A percentile compares a stretch with the other conserved stretches of the same genome.
Conservation (phyloP, 2,329 filamentous ascomycete species). For the Botrytis sinoallii region DNA sequence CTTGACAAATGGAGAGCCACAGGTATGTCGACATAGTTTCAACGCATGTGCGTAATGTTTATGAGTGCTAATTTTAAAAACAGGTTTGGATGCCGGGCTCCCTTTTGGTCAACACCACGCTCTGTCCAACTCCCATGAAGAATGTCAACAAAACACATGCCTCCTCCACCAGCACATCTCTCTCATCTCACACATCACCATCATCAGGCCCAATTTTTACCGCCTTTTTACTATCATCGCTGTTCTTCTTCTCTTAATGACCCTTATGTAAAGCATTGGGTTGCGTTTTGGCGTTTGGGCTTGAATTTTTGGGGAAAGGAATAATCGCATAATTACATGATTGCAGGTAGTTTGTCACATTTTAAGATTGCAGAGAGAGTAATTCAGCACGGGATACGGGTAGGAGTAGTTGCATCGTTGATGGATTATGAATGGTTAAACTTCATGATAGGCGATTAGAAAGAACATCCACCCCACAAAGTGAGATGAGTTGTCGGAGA, state of each 20-base stretch:
- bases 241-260: conserved; percentile 2
- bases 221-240: not conserved
- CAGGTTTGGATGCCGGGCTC: conserved; percentile 15
- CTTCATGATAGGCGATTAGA: not conserved
- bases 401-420: not conserved
- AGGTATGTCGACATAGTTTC: conserved; percentile 4
- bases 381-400: not conserved
- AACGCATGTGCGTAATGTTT: not conserved
- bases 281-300: conserved; percentile 12
- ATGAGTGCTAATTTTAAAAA: not conserved
- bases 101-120: conserved; percentile 19
- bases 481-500: not conserved
- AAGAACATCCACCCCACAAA: not conserved
- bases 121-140: conserved; percentile 16
- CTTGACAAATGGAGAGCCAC: conserved; percentile 2
- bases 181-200: conserved; percentile 2
- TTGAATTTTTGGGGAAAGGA: not conserved
- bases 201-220: not conserved
- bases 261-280: conserved; percentile 7
- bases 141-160: conserved; percentile 18
- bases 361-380: not conserved
- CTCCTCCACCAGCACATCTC: not conserved
- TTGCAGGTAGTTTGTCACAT: not conserved
- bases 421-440: not conserved
- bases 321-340: not conserved